Base-by-base conservation (phyloP, 208 protist species). In the Acanthamoeba sp. region DNA sequence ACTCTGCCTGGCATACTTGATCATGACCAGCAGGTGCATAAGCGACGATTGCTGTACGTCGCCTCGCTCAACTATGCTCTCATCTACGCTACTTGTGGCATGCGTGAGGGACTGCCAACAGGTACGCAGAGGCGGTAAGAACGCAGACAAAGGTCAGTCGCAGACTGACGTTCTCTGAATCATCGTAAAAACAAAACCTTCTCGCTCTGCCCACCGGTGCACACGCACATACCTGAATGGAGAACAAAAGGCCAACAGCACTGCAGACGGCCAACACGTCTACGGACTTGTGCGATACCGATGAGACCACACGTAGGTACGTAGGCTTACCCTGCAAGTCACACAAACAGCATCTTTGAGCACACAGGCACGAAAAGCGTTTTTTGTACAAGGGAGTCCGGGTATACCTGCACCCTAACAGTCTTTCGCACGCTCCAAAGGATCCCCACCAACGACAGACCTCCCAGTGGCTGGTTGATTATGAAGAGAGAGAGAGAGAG, bases 261-360 rank as follows among this genome's bases (percentile, higher is more conserved):
- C 80, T 64, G 32, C 34, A 89, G 1, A 59, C 40, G 42, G 80
- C 80, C 24, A 89, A 12, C 45, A 89, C 36, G 38, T 59, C 48
- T 18, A 40, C 80, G 1, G 50, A 89, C 80, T 89, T 89, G 50
- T 32, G 45, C 42, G 52, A 64, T 1, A 64, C 42, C 5, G 80
- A 89, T 2, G 50, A 55, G 52, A 89, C 52, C 1, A 89, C 42
- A 20, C 80, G 80, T 4, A 89, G 18, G 62, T 89, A 89, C 20
- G 80, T 1, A 6, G 80, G 69, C 34, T 36, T 42, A 6, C 16
- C 22, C 69, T 78, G 80, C n/a, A n/a, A n/a, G n/a, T n/a, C n/a
- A n/a, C n/a, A n/a, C n/a, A n/a, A n/a, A n/a, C n/a, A n/a, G n/a
- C n/a, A n/a, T n/a, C n/a, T n/a, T 57, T 29, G 27, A 52, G 29